Conservation (phyloP, 2,329 filamentous ascomycete species). For the Penicillium sp. region DNA sequence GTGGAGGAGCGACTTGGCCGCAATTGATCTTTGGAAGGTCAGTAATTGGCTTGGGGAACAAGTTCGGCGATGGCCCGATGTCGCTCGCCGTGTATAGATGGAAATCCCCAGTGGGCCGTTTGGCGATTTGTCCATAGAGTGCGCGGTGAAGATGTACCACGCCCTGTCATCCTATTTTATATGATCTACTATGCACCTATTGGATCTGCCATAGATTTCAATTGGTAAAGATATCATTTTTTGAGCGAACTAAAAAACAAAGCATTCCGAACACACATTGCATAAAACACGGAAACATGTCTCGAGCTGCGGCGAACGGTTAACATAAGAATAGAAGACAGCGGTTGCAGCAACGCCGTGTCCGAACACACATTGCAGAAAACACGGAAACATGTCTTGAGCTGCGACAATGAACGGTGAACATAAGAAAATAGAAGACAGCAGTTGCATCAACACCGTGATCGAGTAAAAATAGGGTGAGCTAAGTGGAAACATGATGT, state of each 20-base stretch:
- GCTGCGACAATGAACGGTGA: constrained; percentile 2
- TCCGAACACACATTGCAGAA: constrained; percentile 23
- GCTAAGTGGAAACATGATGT: not conserved
- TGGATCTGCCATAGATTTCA: not conserved
- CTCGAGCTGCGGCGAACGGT: constrained; percentile 4
- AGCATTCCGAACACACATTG: not conserved
- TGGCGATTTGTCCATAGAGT: constrained; percentile 13
- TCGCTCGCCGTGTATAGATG: constrained; percentile 11
- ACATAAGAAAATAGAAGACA: constrained; percentile 15
- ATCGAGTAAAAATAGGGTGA: constrained; percentile 6
- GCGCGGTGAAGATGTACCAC: constrained; percentile 2
- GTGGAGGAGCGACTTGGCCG: constrained; percentile 73
- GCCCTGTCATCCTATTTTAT: not conserved
- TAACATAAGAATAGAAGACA: constrained; percentile 15
- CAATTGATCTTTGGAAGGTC: constrained; percentile 40
- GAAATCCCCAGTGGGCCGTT: not conserved
- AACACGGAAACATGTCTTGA: constrained; percentile 6
- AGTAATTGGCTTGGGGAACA: not conserved
- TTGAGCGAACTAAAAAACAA: constrained; percentile 16
- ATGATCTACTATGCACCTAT: not conserved
- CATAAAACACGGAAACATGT: not conserved
- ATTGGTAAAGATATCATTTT: constrained; percentile 8
- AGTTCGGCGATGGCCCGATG: not conserved
- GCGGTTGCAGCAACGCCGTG: not conserved
- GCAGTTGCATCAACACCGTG: not conserved